Percentiles rank a stretch among this genome's conserved stretches.
These are phyloP conservation scores for Jacaranda copaia DNA, from an alignment of 257 asterid species.

Conservation along the genomic window DNA sequence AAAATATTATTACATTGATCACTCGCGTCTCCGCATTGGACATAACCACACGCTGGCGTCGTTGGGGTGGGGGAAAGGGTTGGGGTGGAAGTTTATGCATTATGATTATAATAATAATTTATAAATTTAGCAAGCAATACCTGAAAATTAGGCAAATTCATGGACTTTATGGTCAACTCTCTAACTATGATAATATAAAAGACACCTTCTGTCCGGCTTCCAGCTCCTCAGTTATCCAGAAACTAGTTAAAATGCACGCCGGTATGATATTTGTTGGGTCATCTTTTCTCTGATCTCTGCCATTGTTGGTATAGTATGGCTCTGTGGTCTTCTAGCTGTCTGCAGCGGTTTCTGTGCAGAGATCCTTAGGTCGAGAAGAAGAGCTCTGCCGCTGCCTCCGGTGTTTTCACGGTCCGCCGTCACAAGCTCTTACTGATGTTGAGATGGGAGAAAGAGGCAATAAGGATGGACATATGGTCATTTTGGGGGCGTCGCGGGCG, in stretches of 20 bases:
- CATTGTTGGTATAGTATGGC: not conserved
- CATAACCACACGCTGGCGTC: too few species aligned
- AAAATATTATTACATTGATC: too few species aligned
- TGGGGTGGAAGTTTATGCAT: too few species aligned
- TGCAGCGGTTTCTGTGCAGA: too few species aligned
- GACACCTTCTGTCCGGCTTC: not conserved
- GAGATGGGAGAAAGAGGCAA: slow-evolving; percentile 2
- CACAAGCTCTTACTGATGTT: slow-evolving; percentile 1
- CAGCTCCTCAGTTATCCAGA: not conserved
- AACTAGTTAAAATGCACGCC: not conserved
- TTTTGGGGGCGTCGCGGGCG: not conserved
- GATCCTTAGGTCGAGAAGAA: not conserved
- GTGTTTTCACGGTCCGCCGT: not conserved
- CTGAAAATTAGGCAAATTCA: too few species aligned
- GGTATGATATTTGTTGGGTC: not conserved
- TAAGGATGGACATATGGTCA: slow-evolving; percentile 3
- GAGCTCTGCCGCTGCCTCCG: not conserved
- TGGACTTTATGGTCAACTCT: not conserved
- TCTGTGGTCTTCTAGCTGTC: not conserved
- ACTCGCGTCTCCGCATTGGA: too few species aligned
- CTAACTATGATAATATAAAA: not conserved
- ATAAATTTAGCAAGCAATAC: too few species aligned
- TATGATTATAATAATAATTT: too few species aligned
- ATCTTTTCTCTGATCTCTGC: not conserved
- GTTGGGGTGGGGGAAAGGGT: too few species aligned